Percentiles rank a stretch among this genome's conserved stretches.
These are phyloP conservation scores for Zygosaccharomyces pseudorouxii DNA, from an alignment of 805 yeast genomes.

Conservation along the genomic window DNA sequence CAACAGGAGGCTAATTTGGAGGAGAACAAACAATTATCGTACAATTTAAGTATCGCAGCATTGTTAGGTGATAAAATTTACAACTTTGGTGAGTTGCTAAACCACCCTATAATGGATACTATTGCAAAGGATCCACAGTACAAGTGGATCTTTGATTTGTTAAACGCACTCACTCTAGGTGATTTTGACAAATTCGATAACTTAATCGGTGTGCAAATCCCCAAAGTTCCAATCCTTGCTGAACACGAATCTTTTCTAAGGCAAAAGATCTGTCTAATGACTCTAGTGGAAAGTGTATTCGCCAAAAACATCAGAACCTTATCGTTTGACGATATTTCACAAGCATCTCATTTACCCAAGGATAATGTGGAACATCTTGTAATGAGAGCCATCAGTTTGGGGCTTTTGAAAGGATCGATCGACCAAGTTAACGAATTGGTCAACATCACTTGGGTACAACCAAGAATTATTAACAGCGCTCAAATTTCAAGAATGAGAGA, in stretches of 20 bases:
- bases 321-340: slow-evolving; percentile 66
- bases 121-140: slow-evolving; percentile 46
- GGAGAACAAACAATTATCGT: slow-evolving; percentile 51
- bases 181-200: slow-evolving; percentile 62
- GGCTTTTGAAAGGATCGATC: slow-evolving; percentile 80
- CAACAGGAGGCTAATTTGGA: slow-evolving; percentile 34
- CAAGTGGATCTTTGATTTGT: slow-evolving; percentile 67
- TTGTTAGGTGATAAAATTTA: slow-evolving; percentile 86
- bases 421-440: slow-evolving; percentile 80
- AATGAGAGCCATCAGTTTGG: slow-evolving; percentile 84
- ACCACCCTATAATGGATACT: slow-evolving; percentile 72
- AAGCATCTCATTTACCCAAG: slow-evolving; percentile 57
- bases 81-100: slow-evolving; percentile 90
- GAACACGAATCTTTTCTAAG: slow-evolving; percentile 61
- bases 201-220: slow-evolving; percentile 39
- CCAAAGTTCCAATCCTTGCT: slow-evolving; percentile 52
- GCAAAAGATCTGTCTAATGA: slow-evolving; percentile 89
- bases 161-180: slow-evolving; percentile 72
- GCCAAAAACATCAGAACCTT: slow-evolving; percentile 70
- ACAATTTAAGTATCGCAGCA: slow-evolving; percentile 81
- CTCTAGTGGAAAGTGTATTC: slow-evolving; percentile 83
- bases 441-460: slow-evolving; percentile 91
- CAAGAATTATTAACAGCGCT: slow-evolving; percentile 77
- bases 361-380: slow-evolving; percentile 81
- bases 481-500: slow-evolving; percentile 76